Conservation (phyloP, 176 grass and related monocot genomes). For the Musa schizocarpa region DNA sequence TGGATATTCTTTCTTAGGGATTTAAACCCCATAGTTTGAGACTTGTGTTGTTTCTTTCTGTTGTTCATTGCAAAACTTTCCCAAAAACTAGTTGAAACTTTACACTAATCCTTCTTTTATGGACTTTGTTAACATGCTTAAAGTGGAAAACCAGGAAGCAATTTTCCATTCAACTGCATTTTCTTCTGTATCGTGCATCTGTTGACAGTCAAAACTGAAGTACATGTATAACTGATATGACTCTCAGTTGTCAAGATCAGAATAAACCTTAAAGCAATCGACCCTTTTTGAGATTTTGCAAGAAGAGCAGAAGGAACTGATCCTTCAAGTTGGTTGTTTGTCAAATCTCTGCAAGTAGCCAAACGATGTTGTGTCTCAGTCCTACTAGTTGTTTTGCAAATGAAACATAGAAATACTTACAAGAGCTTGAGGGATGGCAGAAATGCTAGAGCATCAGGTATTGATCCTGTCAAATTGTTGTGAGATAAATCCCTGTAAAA, state of each 20-base stretch:
- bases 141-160: too few species aligned
- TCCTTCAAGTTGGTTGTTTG: conserved; percentile 8
- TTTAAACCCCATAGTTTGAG: too few species aligned
- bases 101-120: too few species aligned
- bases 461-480: conserved; percentile 5
- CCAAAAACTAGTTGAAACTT: too few species aligned
- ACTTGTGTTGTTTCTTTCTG: too few species aligned
- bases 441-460: conserved; percentile 2
- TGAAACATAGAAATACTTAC: background rate
- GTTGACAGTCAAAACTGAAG: background rate
- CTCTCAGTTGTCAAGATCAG: background rate
- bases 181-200: background rate
- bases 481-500: conserved; percentile 11
- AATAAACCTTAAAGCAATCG: conserved; percentile 11
- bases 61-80: too few species aligned
- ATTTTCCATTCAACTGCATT: too few species aligned
- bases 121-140: too few species aligned
- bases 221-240: background rate
- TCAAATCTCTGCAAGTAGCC: conserved; percentile 6
- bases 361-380: background rate
- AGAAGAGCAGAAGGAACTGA: conserved; percentile 5
- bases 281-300: background rate
- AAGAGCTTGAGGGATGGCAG: background rate
- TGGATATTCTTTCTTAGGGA: too few species aligned
- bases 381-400: background rate